Evolutionary conservation across 768 basidiomycete genomes (phyloP).

Genomic region (Tricholoma bakamatsutake): DNA sequence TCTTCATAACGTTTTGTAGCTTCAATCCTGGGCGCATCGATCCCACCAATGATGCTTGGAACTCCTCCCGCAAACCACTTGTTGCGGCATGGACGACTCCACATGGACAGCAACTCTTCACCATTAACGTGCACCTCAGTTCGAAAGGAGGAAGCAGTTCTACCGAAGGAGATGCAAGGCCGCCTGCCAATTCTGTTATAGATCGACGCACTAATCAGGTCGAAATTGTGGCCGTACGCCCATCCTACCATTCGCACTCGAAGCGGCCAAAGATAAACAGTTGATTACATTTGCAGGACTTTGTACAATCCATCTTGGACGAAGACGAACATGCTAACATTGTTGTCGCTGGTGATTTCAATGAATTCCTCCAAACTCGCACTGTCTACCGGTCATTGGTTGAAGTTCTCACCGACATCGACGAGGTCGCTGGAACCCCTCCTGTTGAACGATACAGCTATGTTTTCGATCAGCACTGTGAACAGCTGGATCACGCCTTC

Average conservation of each 20-base stretch:
- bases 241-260: not conserved
- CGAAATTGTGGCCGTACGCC: conserved; percentile 42
- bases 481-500: conserved; percentile 58
- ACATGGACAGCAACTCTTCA: conserved; percentile 42
- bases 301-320: conserved; percentile 39
- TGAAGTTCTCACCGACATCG: conserved; percentile 39
- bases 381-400: conserved; percentile 42
- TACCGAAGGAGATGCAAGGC: conserved; percentile 48
- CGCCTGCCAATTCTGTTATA: conserved; percentile 50
- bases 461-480: conserved; percentile 50
- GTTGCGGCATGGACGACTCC: conserved; percentile 50
- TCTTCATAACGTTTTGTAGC: conserved; percentile 22
- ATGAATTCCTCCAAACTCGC: conserved; percentile 51
- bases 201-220: conserved; percentile 46
- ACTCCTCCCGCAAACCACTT: conserved; percentile 51
- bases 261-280: not conserved
- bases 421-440: conserved; percentile 42
- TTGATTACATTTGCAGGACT: conserved; percentile 28
- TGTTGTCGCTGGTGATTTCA: conserved; percentile 55
- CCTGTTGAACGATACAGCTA: conserved; percentile 55
- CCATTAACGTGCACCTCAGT: conserved; percentile 54
- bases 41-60: conserved; percentile 50
- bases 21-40: conserved; percentile 61
- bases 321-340: conserved; percentile 41
- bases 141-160: conserved; percentile 55